phyloP scores from a whole-genome alignment of 2,329 filamentous ascomycete genomes.

The Diaporthe ampelina region DNA sequence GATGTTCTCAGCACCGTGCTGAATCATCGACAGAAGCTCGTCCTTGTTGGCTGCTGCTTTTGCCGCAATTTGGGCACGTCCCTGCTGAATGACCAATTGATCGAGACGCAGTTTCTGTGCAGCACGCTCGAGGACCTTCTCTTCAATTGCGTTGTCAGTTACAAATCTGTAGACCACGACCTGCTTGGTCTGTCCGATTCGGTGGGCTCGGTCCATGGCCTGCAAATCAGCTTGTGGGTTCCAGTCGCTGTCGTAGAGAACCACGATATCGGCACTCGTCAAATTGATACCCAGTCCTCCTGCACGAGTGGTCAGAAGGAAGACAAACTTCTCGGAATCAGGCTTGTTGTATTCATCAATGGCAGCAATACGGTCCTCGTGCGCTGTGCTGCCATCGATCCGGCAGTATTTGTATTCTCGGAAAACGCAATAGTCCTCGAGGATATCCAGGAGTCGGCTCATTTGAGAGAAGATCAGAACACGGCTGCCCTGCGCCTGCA shows the following conservation, averaged over 20 bases:
- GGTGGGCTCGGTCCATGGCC: slow-evolving; percentile 98
- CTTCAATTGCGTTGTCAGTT: slow-evolving; percentile 97
- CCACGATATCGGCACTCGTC: slow-evolving; percentile 93
- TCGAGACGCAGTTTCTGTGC: slow-evolving; percentile 97
- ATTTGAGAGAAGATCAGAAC: slow-evolving; percentile 99
- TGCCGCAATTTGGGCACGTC: slow-evolving; percentile 88
- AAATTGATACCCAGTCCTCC: slow-evolving; percentile 98
- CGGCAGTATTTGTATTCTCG: slow-evolving; percentile 95
- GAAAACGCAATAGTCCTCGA: slow-evolving; percentile 99
- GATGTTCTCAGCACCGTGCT: slow-evolving; percentile 96
- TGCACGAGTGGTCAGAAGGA: slow-evolving; percentile 93
- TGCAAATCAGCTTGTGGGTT: slow-evolving; percentile 98
- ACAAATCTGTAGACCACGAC: slow-evolving; percentile 97
- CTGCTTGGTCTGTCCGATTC: slow-evolving; percentile 98
- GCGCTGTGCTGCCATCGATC: slow-evolving; percentile 95
- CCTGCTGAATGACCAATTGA: slow-evolving; percentile 98
- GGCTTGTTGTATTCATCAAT: slow-evolving; percentile 99
- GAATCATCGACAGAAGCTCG: slow-evolving; percentile 97
- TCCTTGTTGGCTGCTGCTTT: slow-evolving; percentile 97
- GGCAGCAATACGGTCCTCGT: slow-evolving; percentile 96
- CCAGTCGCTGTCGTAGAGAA: slow-evolving; percentile 98
- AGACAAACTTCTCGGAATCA: slow-evolving; percentile 95
- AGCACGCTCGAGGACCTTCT: slow-evolving; percentile 96
- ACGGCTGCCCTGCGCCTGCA: slow-evolving; percentile 89
- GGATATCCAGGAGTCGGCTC: slow-evolving; percentile 95